Percentiles rank a stretch among this genome's conserved stretches.
Conservation (phyloP, 176 grass and related monocot species). For the Oryza meyeriana region DNA sequence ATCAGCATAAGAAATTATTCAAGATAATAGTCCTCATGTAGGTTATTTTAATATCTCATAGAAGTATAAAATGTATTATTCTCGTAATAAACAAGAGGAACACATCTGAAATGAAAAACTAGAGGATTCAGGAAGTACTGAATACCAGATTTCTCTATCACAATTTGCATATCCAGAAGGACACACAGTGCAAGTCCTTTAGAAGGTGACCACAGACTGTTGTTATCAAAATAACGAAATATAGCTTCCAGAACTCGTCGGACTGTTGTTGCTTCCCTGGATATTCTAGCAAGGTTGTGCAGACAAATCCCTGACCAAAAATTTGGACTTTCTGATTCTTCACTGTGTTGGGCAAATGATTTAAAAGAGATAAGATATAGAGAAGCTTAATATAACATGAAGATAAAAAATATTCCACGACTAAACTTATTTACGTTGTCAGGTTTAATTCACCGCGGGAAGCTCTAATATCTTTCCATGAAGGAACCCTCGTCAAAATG, state of each 20-base stretch:
- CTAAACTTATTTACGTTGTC: constrained; percentile 45
- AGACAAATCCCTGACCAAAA: constrained; percentile 97
- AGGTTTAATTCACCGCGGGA: constrained; percentile 39
- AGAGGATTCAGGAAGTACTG: constrained; percentile 13
- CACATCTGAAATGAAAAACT: not conserved
- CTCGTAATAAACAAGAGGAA: constrained; percentile 4
- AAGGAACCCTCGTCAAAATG: constrained; percentile 61
- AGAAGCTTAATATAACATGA: constrained; percentile 6
- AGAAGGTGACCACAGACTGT: constrained; percentile 73
- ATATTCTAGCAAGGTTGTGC: constrained; percentile 96
- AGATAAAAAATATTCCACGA: constrained; percentile 1
- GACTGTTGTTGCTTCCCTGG: constrained; percentile 82
- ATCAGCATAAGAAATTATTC: constrained; percentile 25
- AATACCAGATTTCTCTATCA: constrained; percentile 89
- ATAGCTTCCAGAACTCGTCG: constrained; percentile 87
- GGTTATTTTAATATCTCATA: constrained; percentile 11
- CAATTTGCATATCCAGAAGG: constrained; percentile 84
- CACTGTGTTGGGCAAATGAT: constrained; percentile 46
- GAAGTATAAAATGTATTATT: constrained; percentile 7
- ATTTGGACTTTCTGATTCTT: constrained; percentile 72
- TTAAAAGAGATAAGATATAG: constrained; percentile 41
- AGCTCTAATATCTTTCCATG: constrained; percentile 83
- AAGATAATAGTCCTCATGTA: constrained; percentile 28
- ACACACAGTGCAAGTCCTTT: constrained; percentile 77
- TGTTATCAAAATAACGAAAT: constrained; percentile 95